Evolutionary conservation across 768 basidiomycete genomes (phyloP), one percentile per base, ranked within the genome.

Genomic region (Lactifluus rugatus): DNA sequence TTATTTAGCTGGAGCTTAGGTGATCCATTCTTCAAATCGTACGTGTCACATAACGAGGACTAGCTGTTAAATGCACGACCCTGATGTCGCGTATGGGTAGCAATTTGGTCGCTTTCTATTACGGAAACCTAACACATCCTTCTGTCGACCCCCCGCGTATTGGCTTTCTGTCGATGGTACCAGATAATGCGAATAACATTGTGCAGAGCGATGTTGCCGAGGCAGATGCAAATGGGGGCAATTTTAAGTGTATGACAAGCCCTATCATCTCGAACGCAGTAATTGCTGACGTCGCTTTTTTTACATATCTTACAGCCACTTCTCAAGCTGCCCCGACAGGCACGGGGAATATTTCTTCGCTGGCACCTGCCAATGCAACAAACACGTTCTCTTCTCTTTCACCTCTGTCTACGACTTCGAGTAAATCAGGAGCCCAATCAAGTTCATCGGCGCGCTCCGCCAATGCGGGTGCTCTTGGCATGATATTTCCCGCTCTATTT

Each of bases 11-110:
- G 87, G 87, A 88, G 81, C 70, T 70, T 89, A 26, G 88, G 88
- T 2, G 79, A 78, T 64, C 87, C 88, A 1, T 89, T 89, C 62
- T 66, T 90, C 62, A 88, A 88, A 66, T 77, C 84, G 86, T 88
- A 58, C 45, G 80, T 71, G 19, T 10, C 11, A 10, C 23, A 19
- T 1, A 13, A 25, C 16, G 14, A 51, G 42, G n/a, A 39, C 7
- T 1, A 25, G 50, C 45, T 19, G 9, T 19, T 51, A 16, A 61
- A n/a, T n/a, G n/a, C n/a, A 17, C 42, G 17, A 32, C 31, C 32
- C 19, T 54, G 26, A 58, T 23, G 21, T 34, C 16, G 13, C 28
- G 13, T 23, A 3, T 54, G 13, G 31, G 39, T 63, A 87, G 88
- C 14, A 84, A 82, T 5, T 65, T 89, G 14, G 76, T 82, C 8